Percentiles rank a stretch among this genome's conserved stretches.
Evolutionary conservation across 2,329 filamentous ascomycete species (phyloP).

Genomic region (Colletotrichum simmondsii): DNA sequence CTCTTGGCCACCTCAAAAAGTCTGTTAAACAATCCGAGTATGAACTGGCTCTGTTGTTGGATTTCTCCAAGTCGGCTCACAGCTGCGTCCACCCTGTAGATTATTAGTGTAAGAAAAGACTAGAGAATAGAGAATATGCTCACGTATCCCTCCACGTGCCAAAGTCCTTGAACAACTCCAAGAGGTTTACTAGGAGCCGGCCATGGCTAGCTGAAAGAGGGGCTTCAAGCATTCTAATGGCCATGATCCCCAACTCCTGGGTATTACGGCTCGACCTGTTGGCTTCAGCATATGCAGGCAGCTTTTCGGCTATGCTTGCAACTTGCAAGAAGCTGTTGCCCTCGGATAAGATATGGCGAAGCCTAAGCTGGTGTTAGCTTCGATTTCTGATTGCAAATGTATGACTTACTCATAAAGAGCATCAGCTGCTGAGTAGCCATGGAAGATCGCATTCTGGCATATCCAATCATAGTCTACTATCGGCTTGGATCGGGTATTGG

Average conservation of each 20-base stretch:
- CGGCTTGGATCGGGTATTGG: background rate
- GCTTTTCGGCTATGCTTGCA: background rate
- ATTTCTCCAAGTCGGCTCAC: background rate
- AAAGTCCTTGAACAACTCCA: constrained; percentile 15
- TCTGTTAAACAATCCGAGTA: constrained; percentile 22
- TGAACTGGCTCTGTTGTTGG: constrained; percentile 3
- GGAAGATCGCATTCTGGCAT: background rate
- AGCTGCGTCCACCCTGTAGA: background rate
- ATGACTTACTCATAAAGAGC: constrained; percentile 12
- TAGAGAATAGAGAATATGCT: background rate
- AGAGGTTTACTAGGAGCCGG: constrained; percentile 10
- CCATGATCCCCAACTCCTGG: background rate
- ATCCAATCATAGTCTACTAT: constrained; percentile 11
- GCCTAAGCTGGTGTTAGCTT: constrained; percentile 1
- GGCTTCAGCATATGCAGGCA: background rate
- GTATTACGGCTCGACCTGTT: background rate
- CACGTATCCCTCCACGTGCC: constrained; percentile 9
- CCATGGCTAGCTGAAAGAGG: constrained; percentile 23
- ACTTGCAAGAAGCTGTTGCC: constrained; percentile 14
- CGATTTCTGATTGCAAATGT: too few relatives aligned
- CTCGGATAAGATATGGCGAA: constrained; percentile 15
- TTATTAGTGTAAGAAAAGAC: background rate
- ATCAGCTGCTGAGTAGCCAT: background rate
- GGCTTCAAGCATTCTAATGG: background rate
- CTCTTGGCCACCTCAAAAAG: constrained; percentile 16